These are phyloP conservation scores for Arachis stenosperma DNA, from an alignment of 306 rosid species.

Conservation along the genomic window DNA sequence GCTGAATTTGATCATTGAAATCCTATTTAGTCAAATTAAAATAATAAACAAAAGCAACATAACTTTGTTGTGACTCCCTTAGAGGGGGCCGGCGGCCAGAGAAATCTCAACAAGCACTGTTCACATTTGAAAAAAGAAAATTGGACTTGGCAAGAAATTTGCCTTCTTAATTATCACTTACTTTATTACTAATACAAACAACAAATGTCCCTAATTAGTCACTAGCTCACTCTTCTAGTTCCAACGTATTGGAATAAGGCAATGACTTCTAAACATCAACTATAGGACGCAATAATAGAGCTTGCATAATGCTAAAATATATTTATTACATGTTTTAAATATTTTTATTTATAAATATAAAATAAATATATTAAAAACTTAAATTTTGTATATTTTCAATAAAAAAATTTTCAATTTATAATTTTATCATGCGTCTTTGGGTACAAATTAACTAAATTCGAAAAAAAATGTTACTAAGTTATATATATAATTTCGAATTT, in stretches of 20 bases:
- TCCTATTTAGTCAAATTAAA: background rate
- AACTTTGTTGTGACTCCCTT: slow-evolving; percentile 10
- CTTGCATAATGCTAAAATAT: too few relatives aligned
- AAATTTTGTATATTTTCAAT: too few relatives aligned
- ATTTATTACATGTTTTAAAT: too few relatives aligned
- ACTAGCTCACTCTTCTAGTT: background rate
- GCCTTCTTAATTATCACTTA: slow-evolving; percentile 18
- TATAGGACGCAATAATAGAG: background rate
- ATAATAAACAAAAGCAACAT: background rate
- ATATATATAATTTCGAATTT: too few relatives aligned
- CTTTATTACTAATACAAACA: slow-evolving; percentile 30
- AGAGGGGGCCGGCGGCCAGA: slow-evolving; percentile 28
- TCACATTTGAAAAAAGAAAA: background rate
- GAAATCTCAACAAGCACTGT: slow-evolving; percentile 14
- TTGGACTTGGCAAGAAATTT: slow-evolving; percentile 29
- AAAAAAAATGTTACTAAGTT: too few relatives aligned
- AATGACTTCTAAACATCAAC: background rate
- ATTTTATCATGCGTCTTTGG: too few relatives aligned
- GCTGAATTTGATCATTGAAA: background rate
- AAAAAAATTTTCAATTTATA: too few relatives aligned
- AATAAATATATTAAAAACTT: too few relatives aligned
- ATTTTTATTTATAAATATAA: too few relatives aligned
- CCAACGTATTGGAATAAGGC: slow-evolving; percentile 2
- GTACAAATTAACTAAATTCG: too few relatives aligned
- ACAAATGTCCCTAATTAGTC: slow-evolving; percentile 19